Percentiles rank a stretch among this genome's conserved stretches.
These are phyloP conservation scores for Curvularia hawaiiensis DNA, from an alignment of 2,329 filamentous ascomycete genomes.

Conservation along the genomic window DNA sequence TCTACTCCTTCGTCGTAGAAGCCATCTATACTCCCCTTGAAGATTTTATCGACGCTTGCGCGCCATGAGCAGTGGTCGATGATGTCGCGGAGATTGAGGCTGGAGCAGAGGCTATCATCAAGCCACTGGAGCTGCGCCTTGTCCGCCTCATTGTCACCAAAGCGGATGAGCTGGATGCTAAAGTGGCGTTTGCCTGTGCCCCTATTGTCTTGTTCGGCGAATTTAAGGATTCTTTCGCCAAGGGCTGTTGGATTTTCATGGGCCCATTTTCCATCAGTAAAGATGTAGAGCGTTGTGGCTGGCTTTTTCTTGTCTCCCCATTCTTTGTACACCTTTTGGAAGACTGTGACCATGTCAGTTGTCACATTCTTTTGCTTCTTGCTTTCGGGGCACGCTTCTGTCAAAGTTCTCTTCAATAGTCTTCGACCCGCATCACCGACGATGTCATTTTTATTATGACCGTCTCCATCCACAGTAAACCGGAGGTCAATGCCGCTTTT, in stretches of 20 bases:
- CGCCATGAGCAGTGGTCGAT: conserved; percentile 26
- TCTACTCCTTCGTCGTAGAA: not conserved
- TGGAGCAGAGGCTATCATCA: conserved; percentile 3
- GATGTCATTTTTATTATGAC: not conserved
- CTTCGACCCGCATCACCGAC: not conserved
- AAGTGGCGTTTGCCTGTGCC: conserved; percentile 12
- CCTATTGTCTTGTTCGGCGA: not conserved
- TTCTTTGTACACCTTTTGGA: not conserved
- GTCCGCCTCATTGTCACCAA: conserved; percentile 8
- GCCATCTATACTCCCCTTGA: conserved; percentile 19
- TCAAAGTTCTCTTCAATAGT: not conserved
- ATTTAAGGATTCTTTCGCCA: not conserved
- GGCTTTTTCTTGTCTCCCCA: not conserved
- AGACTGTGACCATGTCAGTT: not conserved
- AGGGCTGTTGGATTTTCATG: not conserved
- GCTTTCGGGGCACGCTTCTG: not conserved
- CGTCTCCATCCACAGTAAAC: conserved; percentile 16
- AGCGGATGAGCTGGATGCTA: conserved; percentile 25
- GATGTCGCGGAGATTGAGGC: conserved; percentile 15
- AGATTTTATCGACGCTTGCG: conserved; percentile 19
- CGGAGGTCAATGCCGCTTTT: conserved; percentile 22
- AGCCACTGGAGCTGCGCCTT: not conserved
- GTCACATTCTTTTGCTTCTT: not conserved
- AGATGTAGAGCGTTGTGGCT: not conserved
- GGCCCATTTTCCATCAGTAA: not conserved